Conservation (phyloP, 371 early-diverging fungal genomes). For the Mucor plumbeus region DNA sequence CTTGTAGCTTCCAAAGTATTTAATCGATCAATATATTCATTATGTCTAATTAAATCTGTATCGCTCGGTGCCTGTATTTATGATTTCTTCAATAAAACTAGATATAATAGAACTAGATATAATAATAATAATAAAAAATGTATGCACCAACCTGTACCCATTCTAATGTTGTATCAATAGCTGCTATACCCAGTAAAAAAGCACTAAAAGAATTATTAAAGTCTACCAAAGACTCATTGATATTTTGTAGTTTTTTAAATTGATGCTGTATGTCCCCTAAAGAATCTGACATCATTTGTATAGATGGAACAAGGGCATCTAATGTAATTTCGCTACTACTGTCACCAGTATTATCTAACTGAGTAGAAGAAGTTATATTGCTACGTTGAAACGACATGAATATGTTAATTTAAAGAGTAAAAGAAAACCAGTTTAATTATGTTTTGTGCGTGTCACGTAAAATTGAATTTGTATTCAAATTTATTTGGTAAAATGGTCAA, state of each 20-base stretch:
- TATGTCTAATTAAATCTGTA: conserved; percentile 1
- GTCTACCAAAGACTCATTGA: conserved; percentile 31
- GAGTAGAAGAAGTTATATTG: neutral
- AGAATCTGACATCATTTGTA: neutral
- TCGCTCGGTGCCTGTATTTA: neutral
- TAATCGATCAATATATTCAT: conserved; percentile 28
- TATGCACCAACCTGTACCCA: conserved; percentile 32
- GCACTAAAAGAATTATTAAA: conserved; percentile 43
- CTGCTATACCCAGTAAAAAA: conserved; percentile 40
- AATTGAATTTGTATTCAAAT: no score
- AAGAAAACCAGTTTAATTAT: neutral
- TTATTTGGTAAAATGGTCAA: no score
- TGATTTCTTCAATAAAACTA: neutral
- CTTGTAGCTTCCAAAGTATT: conserved; percentile 7
- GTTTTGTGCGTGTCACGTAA: neutral
- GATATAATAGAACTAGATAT: neutral
- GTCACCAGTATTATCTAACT: no score
- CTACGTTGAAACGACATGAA: neutral
- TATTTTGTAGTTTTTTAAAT: conserved; percentile 25
- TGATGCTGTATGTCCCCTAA: conserved; percentile 19
- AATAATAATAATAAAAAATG: neutral
- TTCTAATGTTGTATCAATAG: conserved; percentile 29
- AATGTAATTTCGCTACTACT: neutral
- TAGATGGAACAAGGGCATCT: neutral
- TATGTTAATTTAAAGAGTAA: neutral